Evolutionary conservation across 148 eudicot genomes (phyloP), one percentile per base, ranked within the genome.

Genomic region (Cornus kousa): DNA sequence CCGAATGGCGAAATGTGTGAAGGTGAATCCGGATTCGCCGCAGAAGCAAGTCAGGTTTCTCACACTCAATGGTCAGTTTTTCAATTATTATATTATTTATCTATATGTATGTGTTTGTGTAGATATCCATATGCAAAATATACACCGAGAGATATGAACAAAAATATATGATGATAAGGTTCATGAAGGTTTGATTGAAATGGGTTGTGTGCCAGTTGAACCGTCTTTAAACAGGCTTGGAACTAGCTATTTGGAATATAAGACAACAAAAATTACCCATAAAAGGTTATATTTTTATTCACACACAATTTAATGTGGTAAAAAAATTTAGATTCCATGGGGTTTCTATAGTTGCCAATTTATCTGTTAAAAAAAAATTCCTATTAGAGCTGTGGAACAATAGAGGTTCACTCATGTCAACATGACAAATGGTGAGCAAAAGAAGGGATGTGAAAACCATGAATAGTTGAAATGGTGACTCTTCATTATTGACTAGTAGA

Each of bases 1-100:
- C 75, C 78, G 71, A 74, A 78, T 46, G 20, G 91, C 94, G 3
- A 80, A 86, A 24, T 95, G 96, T 77, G 96, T 95, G 79, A 95
- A 95, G 85, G 97, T 95, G 57, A 95, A 95, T 79, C 98, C 98
- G 39, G 98, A 95, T 87, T 86, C 98, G 31, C 97, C 98, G 3
- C 97, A 95, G 75, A 95, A 93, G 89, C 97, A 91, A 91, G 96
- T 95, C 80, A 87, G 98, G 74, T 89, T 90, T 74, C 86, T 93
- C 82, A 91, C 97, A 67, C 97, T 95, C 74, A 86, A 89, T 74
- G 97, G 98, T 95, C 74, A 84, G 97, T 89, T 83, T 40, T 83
- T 17, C 5, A 53, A 17, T 10, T 79, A 57, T 68, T 31, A 72
- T n/a, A 3, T 53, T 53, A 16, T 53, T 16, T 13, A 53, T 53